These are phyloP conservation scores for Tuber umbilicatum DNA, from an alignment of 495 filamentous ascomycete genomes.

Conservation along the genomic window DNA sequence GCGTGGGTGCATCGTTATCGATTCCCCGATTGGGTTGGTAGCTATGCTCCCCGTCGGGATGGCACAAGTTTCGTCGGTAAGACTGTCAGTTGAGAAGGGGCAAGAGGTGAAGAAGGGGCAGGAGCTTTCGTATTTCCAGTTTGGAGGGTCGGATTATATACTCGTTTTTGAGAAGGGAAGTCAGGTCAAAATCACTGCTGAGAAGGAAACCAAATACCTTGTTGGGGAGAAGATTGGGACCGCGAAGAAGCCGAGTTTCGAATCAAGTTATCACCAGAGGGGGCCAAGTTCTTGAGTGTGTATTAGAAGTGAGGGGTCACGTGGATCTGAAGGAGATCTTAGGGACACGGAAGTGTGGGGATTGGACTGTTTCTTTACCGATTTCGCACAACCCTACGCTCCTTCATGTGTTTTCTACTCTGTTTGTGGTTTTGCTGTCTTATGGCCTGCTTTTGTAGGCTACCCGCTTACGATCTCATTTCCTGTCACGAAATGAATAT, in stretches of 20 bases:
- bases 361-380: not conserved
- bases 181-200: slow-evolving; percentile 18
- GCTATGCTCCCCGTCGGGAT: slow-evolving; percentile 47
- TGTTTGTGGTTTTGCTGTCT: not conserved
- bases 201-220: slow-evolving; percentile 13
- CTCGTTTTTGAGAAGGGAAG: slow-evolving; percentile 41
- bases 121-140: slow-evolving; percentile 46
- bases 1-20: slow-evolving; percentile 43
- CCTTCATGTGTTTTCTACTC: not conserved
- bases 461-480: not conserved
- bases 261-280: too few relatives aligned
- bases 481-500: not conserved
- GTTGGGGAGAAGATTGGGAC: slow-evolving; percentile 20
- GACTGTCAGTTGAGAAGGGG: slow-evolving; percentile 40
- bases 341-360: not conserved
- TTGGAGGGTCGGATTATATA: slow-evolving; percentile 46
- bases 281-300: too few relatives aligned
- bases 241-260: slow-evolving; percentile 9
- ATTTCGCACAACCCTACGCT: not conserved
- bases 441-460: too few relatives aligned
- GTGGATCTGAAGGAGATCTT: not conserved
- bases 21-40: slow-evolving; percentile 40
- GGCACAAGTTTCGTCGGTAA: slow-evolving; percentile 46
- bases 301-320: not conserved
- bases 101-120: slow-evolving; percentile 42